Evolutionary conservation across 352 stramenopile species (phyloP), one percentile per base, ranked within the genome.

Genomic region (Pythium sukuiense): DNA sequence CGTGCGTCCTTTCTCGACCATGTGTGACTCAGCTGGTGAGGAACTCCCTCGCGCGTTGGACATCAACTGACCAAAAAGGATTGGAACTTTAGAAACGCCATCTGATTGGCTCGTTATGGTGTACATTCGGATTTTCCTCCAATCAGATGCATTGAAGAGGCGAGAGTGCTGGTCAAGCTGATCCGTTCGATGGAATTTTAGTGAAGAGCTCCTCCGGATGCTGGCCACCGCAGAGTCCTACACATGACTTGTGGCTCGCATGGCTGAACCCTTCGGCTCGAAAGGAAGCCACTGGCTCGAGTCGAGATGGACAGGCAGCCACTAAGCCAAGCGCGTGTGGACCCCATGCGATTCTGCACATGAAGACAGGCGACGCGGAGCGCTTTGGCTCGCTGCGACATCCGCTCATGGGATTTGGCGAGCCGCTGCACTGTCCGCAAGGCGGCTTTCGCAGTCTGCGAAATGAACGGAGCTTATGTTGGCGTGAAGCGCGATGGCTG

Each of bases 151-250:
- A 53, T 24, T 24, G 9, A 30, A 18, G 29, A 29, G 45, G 24
- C 24, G 7, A 29, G 45, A 53, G 45, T 53, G 45, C 26, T 53
- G 45, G 45, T 53, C 16, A 12, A 29, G 24, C 45, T 53, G 45
- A 53, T 53, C 45, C 27, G 3, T 53, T 53, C 45, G 45, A 30
- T 53, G 45, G 24, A 53, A 53, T n/a, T 30, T 53, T 53, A 41
- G 35, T 16, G 35, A 41, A 7, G 8, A 37, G 9, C 20, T 24
- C 20, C 32, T 16, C 35, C 35, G 35, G 7, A 41, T 41, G 35
- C 35, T 41, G 35, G 35, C 35, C 35, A 41, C 7, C 35, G 35
- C 2, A 41, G 35, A 41, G 35, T 41, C 8, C 8, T 11, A 41
- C 35, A 41, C 35, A 16, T 6, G 6, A 9, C 32, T 6, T 37